Evolutionary conservation across 345 rosid species (phyloP), one percentile per base, ranked within the genome.

Genomic region (Citrus reticulata): DNA sequence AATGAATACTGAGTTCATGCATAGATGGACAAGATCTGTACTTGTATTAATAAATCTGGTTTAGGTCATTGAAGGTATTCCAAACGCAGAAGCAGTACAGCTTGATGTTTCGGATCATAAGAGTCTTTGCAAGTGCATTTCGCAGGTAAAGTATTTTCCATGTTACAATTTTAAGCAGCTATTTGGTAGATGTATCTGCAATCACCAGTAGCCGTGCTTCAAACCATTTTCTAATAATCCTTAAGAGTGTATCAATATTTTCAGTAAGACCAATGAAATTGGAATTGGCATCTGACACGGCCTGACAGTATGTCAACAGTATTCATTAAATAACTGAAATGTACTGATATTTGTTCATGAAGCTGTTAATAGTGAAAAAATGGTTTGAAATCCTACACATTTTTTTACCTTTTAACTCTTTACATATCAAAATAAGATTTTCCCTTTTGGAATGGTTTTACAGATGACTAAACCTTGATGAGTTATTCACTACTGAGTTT

Each of bases 51-150:
- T 67, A 75, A 54, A 54, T 40, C 40, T 84, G 64, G 62, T 70
- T 40, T 86, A 95, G 99, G 88, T 88, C 34, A 75, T 89, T 78
- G 90, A 92, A 84, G 99, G 96, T 58, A 93, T 89, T 73, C 81
- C 95, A 24, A 91, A 95, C 61, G 90, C 93, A 57, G 85, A 82
- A 11, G 98, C 99, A 25, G 80, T 89, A 77, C 90, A 92, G 85
- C 83, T 95, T 62, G 98, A 95, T 81, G 91, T 95, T 72, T 82
- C 74, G 62, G 97, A 95, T 79, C 83, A 85, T 81, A 89, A 84
- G 81, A 89, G 89, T 78, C 97, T 93, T 37, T 80, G 82, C 75
- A 82, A 88, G 77, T 87, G 83, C 79, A 87, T 95, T 77, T 90
- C 97, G 32, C 86, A 91, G 99, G 99, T 95, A 84, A 37, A 61